Conservation (phyloP, 768 basidiomycete genomes). For the Tricholoma sp. region DNA sequence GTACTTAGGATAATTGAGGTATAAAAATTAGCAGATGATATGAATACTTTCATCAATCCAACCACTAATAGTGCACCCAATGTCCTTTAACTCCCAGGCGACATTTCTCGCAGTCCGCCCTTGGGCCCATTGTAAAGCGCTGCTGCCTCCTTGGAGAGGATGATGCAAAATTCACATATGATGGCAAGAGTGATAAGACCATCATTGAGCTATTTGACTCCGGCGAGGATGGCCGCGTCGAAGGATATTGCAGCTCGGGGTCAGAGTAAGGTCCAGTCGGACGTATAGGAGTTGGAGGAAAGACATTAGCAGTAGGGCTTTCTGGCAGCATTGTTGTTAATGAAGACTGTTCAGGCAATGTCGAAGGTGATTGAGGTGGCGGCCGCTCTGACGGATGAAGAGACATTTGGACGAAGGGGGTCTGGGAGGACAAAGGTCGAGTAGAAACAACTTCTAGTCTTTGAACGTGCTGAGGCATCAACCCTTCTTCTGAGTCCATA, state of each 20-base stretch:
- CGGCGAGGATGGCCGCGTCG: constrained; percentile 11
- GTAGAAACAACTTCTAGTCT: constrained; percentile 8
- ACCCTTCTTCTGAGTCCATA: constrained; percentile 21
- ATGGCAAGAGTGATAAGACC: constrained; percentile 12
- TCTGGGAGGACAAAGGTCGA: constrained; percentile 4
- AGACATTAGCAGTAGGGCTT: constrained; percentile 21
- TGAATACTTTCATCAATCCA: not conserved
- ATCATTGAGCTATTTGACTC: constrained; percentile 10
- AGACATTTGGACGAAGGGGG: constrained; percentile 1
- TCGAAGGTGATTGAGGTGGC: constrained; percentile 1
- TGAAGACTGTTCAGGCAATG: constrained; percentile 8
- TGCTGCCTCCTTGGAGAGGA: constrained; percentile 29
- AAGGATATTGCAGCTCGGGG: constrained; percentile 13
- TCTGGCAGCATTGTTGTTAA: constrained; percentile 2
- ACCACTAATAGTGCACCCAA: constrained; percentile 47
- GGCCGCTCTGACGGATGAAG: constrained; percentile 3
- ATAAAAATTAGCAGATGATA: not conserved
- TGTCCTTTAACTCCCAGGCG: constrained; percentile 63
- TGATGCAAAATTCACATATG: constrained; percentile 5
- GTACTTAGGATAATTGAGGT: not conserved
- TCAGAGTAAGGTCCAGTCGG: constrained; percentile 11
- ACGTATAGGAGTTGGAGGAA: constrained; percentile 24
- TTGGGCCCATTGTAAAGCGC: constrained; percentile 67
- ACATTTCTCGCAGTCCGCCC: constrained; percentile 65
- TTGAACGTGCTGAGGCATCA: not conserved